Conservation (phyloP, 2,329 filamentous ascomycete genomes). For the Epichloe amarillans region DNA sequence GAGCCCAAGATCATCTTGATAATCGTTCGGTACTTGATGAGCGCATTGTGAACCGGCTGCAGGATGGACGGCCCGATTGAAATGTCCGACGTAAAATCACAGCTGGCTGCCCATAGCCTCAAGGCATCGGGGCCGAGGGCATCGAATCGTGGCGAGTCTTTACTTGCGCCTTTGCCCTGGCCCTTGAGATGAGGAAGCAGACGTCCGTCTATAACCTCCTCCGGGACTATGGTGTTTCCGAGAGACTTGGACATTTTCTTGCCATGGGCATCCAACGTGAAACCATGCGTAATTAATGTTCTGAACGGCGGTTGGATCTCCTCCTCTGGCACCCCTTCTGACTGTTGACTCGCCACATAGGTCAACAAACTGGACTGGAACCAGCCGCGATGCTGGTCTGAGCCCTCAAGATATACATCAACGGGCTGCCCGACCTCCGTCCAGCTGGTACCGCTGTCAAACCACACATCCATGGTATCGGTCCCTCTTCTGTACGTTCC, state of each 20-base stretch:
- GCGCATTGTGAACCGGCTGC: slow-evolving; percentile 57
- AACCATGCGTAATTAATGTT: slow-evolving; percentile 87
- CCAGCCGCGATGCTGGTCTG: slow-evolving; percentile 95
- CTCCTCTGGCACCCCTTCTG: slow-evolving; percentile 15
- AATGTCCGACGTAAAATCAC: slow-evolving; percentile 83
- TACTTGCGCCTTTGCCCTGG: slow-evolving; percentile 23
- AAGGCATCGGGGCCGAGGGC: slow-evolving; percentile 76
- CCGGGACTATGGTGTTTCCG: slow-evolving; percentile 72
- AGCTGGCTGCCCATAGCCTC: slow-evolving; percentile 80
- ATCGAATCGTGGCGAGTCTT: slow-evolving; percentile 35
- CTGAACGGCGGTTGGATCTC: slow-evolving; percentile 55
- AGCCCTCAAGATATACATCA: slow-evolving; percentile 87
- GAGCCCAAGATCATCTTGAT: slow-evolving; percentile 84
- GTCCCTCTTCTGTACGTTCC: slow-evolving; percentile 58
- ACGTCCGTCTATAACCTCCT: slow-evolving; percentile 73
- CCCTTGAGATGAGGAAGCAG: slow-evolving; percentile 57
- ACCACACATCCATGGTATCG: slow-evolving; percentile 99
- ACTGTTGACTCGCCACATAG: slow-evolving; percentile 52
- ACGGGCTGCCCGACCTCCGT: slow-evolving; percentile 45
- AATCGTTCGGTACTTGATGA: slow-evolving; percentile 80
- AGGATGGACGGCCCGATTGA: slow-evolving; percentile 68
- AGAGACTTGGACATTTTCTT: slow-evolving; percentile 98
- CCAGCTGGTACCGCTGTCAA: slow-evolving; percentile 96
- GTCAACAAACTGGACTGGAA: slow-evolving; percentile 95
- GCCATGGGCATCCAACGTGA: slow-evolving; percentile 78